Evolutionary conservation across 2,329 filamentous ascomycete genomes (phyloP).

Genomic region (Penicillium sclerotigenum): DNA sequence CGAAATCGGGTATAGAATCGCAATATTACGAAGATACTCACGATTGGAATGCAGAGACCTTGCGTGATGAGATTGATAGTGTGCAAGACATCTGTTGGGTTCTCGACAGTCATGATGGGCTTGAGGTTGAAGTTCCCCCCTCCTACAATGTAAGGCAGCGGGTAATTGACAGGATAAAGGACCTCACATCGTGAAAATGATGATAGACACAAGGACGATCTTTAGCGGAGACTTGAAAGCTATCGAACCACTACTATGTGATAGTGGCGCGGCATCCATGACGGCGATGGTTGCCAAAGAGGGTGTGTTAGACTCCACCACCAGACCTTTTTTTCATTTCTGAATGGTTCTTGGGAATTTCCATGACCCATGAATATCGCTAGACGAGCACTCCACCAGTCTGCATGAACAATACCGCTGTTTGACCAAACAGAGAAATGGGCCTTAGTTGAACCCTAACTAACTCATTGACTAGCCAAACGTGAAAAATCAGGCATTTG

Average conservation of each 20-base stretch:
- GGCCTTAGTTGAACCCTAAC: slow-evolving; percentile 9
- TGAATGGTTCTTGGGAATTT: slow-evolving; percentile 9
- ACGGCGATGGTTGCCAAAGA: slow-evolving; percentile 2
- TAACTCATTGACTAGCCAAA: no score
- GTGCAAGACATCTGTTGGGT: slow-evolving; percentile 28
- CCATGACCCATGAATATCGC: not conserved
- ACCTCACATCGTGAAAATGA: slow-evolving; percentile 3
- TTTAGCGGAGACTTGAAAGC: not conserved
- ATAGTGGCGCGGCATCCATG: not conserved
- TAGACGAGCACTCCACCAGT: slow-evolving; percentile 4
- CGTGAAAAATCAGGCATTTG: no score
- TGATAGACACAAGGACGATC: not conserved
- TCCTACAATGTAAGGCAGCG: not conserved
- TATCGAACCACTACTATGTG: slow-evolving; percentile 1
- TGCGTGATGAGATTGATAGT: slow-evolving; percentile 38
- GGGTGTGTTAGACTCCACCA: slow-evolving; percentile 1
- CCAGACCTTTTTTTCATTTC: not conserved
- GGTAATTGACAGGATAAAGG: slow-evolving; percentile 1
- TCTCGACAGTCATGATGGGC: slow-evolving; percentile 20
- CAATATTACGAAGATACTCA: slow-evolving; percentile 30
- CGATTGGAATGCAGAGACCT: slow-evolving; percentile 36
- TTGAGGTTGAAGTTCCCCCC: not conserved
- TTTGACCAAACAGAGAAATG: slow-evolving; percentile 6
- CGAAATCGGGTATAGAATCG: slow-evolving; percentile 32
- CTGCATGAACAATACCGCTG: slow-evolving; percentile 2